Base-by-base conservation (phyloP, 768 basidiomycete species). In the Phanerodontia chrysosporium region DNA sequence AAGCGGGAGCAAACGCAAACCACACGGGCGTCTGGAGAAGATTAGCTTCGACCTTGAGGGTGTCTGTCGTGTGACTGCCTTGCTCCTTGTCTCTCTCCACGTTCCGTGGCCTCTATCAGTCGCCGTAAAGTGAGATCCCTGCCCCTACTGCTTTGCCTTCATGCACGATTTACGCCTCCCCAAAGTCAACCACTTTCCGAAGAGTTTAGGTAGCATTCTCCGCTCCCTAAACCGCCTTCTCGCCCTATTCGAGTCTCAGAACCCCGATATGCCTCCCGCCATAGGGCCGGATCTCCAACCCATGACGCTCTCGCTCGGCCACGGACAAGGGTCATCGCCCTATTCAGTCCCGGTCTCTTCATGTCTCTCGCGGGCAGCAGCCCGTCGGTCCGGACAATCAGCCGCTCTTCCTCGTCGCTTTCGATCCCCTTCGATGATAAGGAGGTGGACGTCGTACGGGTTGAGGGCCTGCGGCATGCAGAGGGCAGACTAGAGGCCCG, bases 381-480 rank as follows among this genome's bases (percentile, higher is more conserved):
- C 53, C 36, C 45, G n/a, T 64, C 72, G 28, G 72, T 74, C 52
- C 69, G 70, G 30, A 61, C 65, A 29, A 27, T 55, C n/a, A 35
- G 36, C 10, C 63, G 64, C 51, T 63, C 72, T 42, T 58, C 73
- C 12, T 70, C 69, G 5, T 55, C 72, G 29, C 63, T 71, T n/a
- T 73, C 74, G 49, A 70, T 76, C 58, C 71, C 67, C 39, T 67
- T 74, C n/a, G 64, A 72, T 32, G 72, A 76, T 24, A 70, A 65
- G 29, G 70, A 76, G 16, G 66, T 68, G 25, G 76, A 81, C 61
- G 75, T 77, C 30, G 78, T 82, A 21, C 74, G 74, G 21, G 80
- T 81, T 60, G 83, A 89, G 55, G 86, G 85, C 12, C 66, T 92
- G 61, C 78, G 76, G 29, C 86, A 91, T 71, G 78, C 78, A 30